Percentiles rank a stretch among this genome's conserved stretches.
phyloP scores from a whole-genome alignment of 192 early-diverging fungal species.

The Gryganskiella cystojenkinii region DNA sequence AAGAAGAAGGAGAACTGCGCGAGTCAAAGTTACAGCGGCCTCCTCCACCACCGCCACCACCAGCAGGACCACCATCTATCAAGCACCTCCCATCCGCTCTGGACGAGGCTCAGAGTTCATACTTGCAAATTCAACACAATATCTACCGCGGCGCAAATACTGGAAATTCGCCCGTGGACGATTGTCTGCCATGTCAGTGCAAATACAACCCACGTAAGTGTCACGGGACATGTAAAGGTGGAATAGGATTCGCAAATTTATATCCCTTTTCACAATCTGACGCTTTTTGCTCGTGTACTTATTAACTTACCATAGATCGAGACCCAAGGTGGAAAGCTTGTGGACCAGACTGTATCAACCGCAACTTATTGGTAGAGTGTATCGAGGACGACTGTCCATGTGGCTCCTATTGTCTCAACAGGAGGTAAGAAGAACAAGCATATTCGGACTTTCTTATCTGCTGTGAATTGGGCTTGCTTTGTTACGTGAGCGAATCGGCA shows the following conservation, averaged over 20 bases:
- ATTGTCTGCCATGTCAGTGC: constrained; percentile 84
- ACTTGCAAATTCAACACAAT: constrained; percentile 74
- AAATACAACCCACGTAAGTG: constrained; percentile 73
- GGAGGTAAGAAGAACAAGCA: constrained; percentile 60
- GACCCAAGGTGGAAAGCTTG: constrained; percentile 75
- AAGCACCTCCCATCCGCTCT: constrained; percentile 52
- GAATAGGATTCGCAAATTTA: background rate
- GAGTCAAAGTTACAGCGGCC: constrained; percentile 11
- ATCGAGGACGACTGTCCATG: constrained; percentile 88
- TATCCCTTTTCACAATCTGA: background rate
- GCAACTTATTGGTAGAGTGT: constrained; percentile 92
- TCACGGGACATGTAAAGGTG: no score
- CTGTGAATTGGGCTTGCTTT: background rate
- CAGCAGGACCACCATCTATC: constrained; percentile 43
- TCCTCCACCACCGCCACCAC: constrained; percentile 44
- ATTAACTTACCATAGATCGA: no score
- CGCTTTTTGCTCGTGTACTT: background rate
- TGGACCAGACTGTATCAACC: constrained; percentile 95
- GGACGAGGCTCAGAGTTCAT: constrained; percentile 67
- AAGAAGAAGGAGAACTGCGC: constrained; percentile 7
- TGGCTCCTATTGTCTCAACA: constrained; percentile 90
- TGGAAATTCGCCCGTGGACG: constrained; percentile 73
- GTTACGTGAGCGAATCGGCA: constrained; percentile 9
- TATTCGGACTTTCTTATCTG: background rate
- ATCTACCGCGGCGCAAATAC: constrained; percentile 78